Evolutionary conservation across 2,329 filamentous ascomycete species (phyloP), one percentile per base, ranked within the genome.

Genomic region (Achaetomium macrosporum): DNA sequence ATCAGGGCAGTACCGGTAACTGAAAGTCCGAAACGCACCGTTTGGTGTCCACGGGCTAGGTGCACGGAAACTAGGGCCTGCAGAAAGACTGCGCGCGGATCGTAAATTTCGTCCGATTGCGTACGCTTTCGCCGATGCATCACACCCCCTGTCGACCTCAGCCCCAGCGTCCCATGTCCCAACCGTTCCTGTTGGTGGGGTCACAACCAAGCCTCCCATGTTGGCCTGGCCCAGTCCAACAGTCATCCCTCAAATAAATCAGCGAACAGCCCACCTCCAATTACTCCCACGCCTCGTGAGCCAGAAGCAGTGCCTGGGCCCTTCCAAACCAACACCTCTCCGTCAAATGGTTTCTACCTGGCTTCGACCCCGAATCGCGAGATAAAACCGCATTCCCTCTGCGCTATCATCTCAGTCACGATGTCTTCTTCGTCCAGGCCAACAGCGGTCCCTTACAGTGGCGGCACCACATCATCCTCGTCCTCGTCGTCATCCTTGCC

Each of bases 401-500:
- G 16, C 25, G n/a, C 15, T 20, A 31, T 35, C 15, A 40, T 12
- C 41, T 20, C 42, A 36, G 39, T 9, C 39, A 52, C 47, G 50
- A 29, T 44, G n/a, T 3, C 46, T n/a, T 8, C 46, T 11, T n/a
- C 48, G 20, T 40, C 48, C 9, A 40, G 47, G 12, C 47, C 47
- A 10, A 19, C 47, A 29, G 19, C 17, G 8, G 64, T 64, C 19
- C 66, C 69, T 56, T 73, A 69, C 63, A 63, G 64, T 53, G 70
- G 68, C 65, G 64, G 13, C 29, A 7, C n/a, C 11, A 47, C 43
- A 7, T 40, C 36, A 8, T 72, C 70, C 13, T 73, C 71, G 13
- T 57, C 68, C 1, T 63, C 65, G 6, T 71, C 71, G 15, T 73
- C 71, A n/a, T 56, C 66, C 2, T 70, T 69, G 2, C 57, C 63